A percentile compares a stretch with the other conserved stretches of the same genome.
Conservation (phyloP, 2,329 filamentous ascomycete genomes). For the Trichoderma afroharzianum region DNA sequence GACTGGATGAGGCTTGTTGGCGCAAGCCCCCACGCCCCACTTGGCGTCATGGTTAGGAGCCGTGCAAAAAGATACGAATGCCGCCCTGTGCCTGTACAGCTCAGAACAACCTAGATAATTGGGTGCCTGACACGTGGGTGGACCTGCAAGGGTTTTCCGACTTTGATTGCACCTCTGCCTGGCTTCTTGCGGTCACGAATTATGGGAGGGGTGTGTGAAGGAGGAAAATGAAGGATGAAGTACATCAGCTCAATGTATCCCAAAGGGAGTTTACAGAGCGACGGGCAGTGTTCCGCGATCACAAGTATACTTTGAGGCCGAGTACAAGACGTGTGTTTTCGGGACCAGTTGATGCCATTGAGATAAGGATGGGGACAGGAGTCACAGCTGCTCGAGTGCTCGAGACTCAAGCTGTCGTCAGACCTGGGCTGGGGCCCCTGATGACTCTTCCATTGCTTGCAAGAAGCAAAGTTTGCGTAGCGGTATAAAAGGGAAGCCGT, state of each 20-base stretch:
- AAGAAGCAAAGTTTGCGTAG: slow-evolving; percentile 8
- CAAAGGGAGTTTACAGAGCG: background rate
- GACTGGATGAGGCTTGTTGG: slow-evolving; percentile 20
- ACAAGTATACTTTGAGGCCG: background rate
- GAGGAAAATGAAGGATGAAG: background rate
- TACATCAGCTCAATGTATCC: background rate
- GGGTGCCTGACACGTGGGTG: slow-evolving; percentile 24
- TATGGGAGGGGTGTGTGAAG: slow-evolving; percentile 1
- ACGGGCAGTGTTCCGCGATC: background rate
- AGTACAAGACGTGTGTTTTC: slow-evolving; percentile 1
- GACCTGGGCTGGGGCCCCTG: slow-evolving; percentile 17
- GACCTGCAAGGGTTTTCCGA: slow-evolving; percentile 16
- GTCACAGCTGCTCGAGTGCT: slow-evolving; percentile 15
- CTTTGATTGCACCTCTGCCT: slow-evolving; percentile 1
- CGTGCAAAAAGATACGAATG: slow-evolving; percentile 13
- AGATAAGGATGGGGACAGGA: slow-evolving; percentile 17
- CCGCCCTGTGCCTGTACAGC: background rate
- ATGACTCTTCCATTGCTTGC: slow-evolving; percentile 15
- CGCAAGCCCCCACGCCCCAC: slow-evolving; percentile 19
- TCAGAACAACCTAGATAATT: slow-evolving; percentile 5
- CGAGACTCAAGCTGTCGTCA: slow-evolving; percentile 18
- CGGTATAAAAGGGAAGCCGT: slow-evolving; percentile 18
- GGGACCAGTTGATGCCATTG: background rate
- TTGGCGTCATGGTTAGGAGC: slow-evolving; percentile 14
- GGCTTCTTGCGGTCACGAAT: background rate